Evolutionary conservation across 202 grass and related monocot species (phyloP), one percentile per base, ranked within the genome.

Genomic region (Dendrocalamus latiflorus): DNA sequence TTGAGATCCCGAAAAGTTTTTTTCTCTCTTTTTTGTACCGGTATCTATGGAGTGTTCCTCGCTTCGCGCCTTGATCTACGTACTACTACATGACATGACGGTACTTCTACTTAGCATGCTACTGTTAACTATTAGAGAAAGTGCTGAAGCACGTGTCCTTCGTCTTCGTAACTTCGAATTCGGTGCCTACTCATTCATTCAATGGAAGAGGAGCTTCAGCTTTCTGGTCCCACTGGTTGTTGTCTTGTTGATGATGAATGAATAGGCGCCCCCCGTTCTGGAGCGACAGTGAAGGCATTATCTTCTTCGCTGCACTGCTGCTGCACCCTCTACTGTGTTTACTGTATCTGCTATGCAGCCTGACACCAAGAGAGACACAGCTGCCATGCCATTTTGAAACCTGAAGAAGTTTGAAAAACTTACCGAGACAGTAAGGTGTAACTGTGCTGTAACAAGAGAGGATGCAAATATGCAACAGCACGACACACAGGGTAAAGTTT

Each of bases 351-450:
- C 47, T 5, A 16, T 55, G 59, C 42, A 0, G 48, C n/a, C 77
- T 68, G 50, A 59, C 38, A 26, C 1, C 39, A 7, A n/a, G 16
- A 53, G 48, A 30, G 10, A 58, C 49, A 26, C 42, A 8, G 37
- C 83, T 79, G 56, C 74, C 53, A 79, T 37, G 25, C n/a, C 49
- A 81, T 34, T 43, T 67, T 65, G 36, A 64, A 50, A 72, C 17
- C 24, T 11, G 20, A 45, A 37, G 37, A 12, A 45, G 6, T 80
- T 86, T 74, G 9, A 74, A 86, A 71, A 64, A 38, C 18, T 36
- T 76, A 22, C 63, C 7, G 1, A 6, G 0, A 44, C 37, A 45
- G 1, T 33, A 45, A 10, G 16, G 43, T 17, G 37, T 34, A 22
- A 5, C 61, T 45, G 48, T 11, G 25, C 20, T 18, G 48, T 24